phyloP scores from a whole-genome alignment of 2,329 filamentous ascomycete species.

The Escovopsis sp. region DNA sequence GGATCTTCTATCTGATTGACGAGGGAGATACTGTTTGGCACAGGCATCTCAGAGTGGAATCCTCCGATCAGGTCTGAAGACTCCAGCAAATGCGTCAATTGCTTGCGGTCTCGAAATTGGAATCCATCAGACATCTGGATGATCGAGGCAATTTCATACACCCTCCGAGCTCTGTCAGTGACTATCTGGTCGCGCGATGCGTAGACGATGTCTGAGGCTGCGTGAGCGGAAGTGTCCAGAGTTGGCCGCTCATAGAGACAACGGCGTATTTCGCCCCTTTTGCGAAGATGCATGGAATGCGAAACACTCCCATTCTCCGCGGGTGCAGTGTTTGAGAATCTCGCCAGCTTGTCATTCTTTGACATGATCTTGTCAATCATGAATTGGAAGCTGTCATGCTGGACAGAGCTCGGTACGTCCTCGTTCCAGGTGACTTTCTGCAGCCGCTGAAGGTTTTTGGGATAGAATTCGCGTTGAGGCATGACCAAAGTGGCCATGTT shows the following conservation, averaged over 20 bases:
- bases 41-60: not conserved
- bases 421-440: constrained; percentile 22
- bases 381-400: constrained; percentile 19
- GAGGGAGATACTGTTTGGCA: not conserved
- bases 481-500: constrained; percentile 10
- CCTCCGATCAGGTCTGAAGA: not conserved
- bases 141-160: not conserved
- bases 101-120: not conserved
- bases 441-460: constrained; percentile 15
- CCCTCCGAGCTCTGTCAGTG: not conserved
- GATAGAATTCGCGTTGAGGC: constrained; percentile 22
- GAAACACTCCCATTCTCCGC: no score
- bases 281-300: not conserved
- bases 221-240: not conserved
- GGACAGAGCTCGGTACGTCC: constrained; percentile 17
- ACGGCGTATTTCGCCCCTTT: not conserved
- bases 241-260: not conserved
- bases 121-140: not conserved
- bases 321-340: not conserved
- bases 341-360: not conserved
- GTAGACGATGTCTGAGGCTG: not conserved
- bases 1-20: constrained; percentile 2
- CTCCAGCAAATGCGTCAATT: not conserved
- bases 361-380: not conserved
- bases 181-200: not conserved